Base-by-base conservation (phyloP, 768 basidiomycete genomes). In the Leccinum olivaceopallidum region DNA sequence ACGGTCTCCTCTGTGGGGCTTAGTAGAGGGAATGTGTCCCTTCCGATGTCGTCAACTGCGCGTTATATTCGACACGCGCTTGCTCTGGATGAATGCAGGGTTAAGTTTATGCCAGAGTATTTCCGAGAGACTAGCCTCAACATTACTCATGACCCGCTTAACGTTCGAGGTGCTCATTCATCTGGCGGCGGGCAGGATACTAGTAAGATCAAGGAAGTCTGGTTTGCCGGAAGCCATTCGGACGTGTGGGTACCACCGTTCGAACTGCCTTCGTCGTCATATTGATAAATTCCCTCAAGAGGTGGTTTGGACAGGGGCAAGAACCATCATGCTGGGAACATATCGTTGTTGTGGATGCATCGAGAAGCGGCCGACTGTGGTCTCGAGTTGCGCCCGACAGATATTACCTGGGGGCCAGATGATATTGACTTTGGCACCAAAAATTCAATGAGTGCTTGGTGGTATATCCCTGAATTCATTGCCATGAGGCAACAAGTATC, bases 1-100 rank as follows among this genome's bases (percentile, higher is more conserved):
- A 87, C 85, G 2, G 28, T 30, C 28, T 30, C 28, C 28, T 30
- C 28, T 2, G 84, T 87, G 20, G 84, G 84, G 12, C 36, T 83
- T 39, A 73, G 85, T 55, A 79, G 55, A 52, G 59, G 80, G 3
- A 77, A 76, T 44, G 73, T 80, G 4, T 65, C 63, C 5, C 74
- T 85, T 2, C 85, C 85, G 0, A 86, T 85, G 68, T 80, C 81
- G 0, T 78, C 76, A 5, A 81, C 79, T 9, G 83, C 85, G n/a
- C n/a, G 30, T 16, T 12, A 16, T 6, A 30, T 52, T 6, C 28
- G 51, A 9, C 51, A 52, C 3, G 51, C 51, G 10, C 51, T 52
- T 28, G 30, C 51, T 52, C 51, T 52, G 5, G 51, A 52, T 14
- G 51, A 52, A 30, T 30, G 26, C 16, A 18, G 51, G 30, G 51